phyloP scores from a whole-genome alignment of 306 rosid genomes.

The Prinsepia uniflora region DNA sequence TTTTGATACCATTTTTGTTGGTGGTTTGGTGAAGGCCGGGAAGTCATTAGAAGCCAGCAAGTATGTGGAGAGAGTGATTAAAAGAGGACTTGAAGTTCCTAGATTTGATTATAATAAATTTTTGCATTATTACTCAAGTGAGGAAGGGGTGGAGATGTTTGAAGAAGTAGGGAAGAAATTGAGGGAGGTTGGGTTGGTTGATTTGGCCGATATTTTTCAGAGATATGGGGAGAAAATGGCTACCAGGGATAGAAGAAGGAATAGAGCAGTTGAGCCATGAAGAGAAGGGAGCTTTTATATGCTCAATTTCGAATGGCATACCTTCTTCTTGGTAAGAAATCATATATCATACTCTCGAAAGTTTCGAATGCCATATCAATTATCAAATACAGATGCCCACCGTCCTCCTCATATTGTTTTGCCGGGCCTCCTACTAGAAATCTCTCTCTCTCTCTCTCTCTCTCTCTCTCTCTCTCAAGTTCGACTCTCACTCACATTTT shows the following conservation, averaged over 20 bases:
- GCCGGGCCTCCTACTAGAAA: slow-evolving; percentile 28
- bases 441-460: slow-evolving; percentile 16
- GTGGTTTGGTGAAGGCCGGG: slow-evolving; percentile 48
- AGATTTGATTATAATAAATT: slow-evolving; percentile 80
- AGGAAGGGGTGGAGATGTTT: slow-evolving; percentile 77
- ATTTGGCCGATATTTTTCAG: slow-evolving; percentile 81
- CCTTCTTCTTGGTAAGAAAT: too few relatives aligned
- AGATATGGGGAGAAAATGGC: slow-evolving; percentile 86
- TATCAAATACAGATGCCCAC: slow-evolving; percentile 24
- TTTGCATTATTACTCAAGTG: slow-evolving; percentile 69
- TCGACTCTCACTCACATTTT: background rate
- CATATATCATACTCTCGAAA: too few relatives aligned
- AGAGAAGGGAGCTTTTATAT: background rate
- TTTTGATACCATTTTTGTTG: slow-evolving; percentile 82
- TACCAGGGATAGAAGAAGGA: slow-evolving; percentile 57
- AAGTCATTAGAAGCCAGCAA: slow-evolving; percentile 57
- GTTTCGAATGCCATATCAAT: background rate
- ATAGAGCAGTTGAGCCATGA: slow-evolving; percentile 16
- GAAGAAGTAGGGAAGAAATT: slow-evolving; percentile 68
- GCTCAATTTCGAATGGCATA: background rate
- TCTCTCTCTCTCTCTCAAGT: background rate
- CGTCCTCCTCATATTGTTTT: slow-evolving; percentile 14
- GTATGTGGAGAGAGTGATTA: slow-evolving; percentile 71
- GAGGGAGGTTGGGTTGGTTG: slow-evolving; percentile 75
- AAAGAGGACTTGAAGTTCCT: slow-evolving; percentile 76